Base-by-base conservation (phyloP, 139 green algal genomes). In the Coelastrella sp. region DNA sequence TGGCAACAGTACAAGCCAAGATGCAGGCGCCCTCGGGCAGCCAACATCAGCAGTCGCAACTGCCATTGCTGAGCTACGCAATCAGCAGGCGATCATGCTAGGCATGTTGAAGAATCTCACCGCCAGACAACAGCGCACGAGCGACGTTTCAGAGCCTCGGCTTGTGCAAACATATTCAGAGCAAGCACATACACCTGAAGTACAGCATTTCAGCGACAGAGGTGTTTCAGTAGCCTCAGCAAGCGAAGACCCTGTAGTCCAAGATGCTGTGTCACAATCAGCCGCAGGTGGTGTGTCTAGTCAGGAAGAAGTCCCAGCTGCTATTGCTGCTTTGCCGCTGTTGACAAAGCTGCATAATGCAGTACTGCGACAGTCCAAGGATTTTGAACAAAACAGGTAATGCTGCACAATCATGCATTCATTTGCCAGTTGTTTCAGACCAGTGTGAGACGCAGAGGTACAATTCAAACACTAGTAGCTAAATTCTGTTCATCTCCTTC, bases 361-460 rank as follows among this genome's bases (percentile, higher is more conserved):
- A 19, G 35, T 82, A n/a, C 75, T 82, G 21, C 35, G 75, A 2
- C 27, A n/a, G 27, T 82, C 75, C 7, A 51, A 82, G 35, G 53
- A 71, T 34, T 82, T 71, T 53, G 75, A 57, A 53, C 51, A 57
- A 15, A 51, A 82, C 35, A 35, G 72, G 72, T 51, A 51, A 25
- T 27, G 35, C 3, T 37, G 17, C 3, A 64, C 17, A 19, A 64
- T 9, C 11, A 0, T 64, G 53, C 53, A 64, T n/a, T 21, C 21
- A n/a, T n/a, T n/a, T n/a, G n/a, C n/a, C n/a, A n/a, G n/a, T n/a
- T n/a, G n/a, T n/a, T n/a, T n/a, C n/a, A n/a, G n/a, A n/a, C n/a
- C n/a, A n/a, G n/a, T n/a, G n/a, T n/a, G n/a, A n/a, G n/a, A n/a
- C n/a, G n/a, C n/a, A n/a, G n/a, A n/a, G n/a, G n/a, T n/a, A n/a